Evolutionary conservation across 1,284 basidiomycete genomes (phyloP).

Genomic region (Naganishia cerealis): DNA sequence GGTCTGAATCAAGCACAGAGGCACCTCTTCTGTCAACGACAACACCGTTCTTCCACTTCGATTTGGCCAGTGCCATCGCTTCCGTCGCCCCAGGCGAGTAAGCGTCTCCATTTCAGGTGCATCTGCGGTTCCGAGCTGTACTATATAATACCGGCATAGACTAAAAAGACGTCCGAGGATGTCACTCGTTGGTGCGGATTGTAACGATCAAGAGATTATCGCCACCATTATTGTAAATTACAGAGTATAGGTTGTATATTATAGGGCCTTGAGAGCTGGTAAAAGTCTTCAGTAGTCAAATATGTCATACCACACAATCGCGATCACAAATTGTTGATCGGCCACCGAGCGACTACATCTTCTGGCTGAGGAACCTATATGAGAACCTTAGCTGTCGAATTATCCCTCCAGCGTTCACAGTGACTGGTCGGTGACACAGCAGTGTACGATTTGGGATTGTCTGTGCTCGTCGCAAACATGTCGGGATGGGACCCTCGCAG

Average conservation of each 20-base stretch:
- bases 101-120: neutral
- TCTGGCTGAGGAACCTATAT: no score
- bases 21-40: slow-evolving; percentile 34
- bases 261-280: neutral
- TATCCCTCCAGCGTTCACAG: no score
- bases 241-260: neutral
- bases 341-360: no score
- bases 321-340: no score
- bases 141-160: neutral
- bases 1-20: slow-evolving; percentile 44
- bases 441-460: no score
- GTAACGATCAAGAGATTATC: neutral
- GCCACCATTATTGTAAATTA: neutral
- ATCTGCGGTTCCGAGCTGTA: neutral
- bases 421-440: no score
- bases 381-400: no score
- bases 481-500: no score
- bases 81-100: slow-evolving; percentile 34
- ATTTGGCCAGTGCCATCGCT: slow-evolving; percentile 50
- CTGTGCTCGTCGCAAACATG: no score
- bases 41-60: slow-evolving; percentile 56
- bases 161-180: neutral
- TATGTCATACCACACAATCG: no score
- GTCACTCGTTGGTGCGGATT: neutral
- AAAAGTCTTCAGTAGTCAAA: neutral